phyloP scores from a whole-genome alignment of 2,329 filamentous ascomycete species.

The Chaetomiaceae sp. region DNA sequence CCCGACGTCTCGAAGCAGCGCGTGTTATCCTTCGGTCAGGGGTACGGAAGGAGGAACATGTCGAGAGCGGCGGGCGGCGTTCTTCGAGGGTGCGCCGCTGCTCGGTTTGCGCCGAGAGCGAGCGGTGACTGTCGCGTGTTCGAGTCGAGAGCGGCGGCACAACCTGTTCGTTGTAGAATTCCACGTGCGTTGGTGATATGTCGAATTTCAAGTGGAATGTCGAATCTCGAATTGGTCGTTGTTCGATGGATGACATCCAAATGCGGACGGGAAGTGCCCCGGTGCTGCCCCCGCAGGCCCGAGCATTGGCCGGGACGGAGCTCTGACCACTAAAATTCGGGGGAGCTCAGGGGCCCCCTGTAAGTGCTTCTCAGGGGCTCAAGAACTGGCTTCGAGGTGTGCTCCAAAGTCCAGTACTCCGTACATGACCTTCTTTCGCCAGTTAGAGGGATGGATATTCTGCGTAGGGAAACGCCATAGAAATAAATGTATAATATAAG shows the following conservation, averaged over 20 bases:
- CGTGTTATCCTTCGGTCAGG: slow-evolving; percentile 6
- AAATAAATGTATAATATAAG: no score
- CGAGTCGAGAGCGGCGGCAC: background rate
- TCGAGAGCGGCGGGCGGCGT: slow-evolving; percentile 16
- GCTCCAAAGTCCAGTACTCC: no score
- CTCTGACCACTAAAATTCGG: slow-evolving; percentile 15
- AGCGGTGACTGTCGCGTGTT: background rate
- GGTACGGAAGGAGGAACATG: slow-evolving; percentile 17
- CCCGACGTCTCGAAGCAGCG: slow-evolving; percentile 16
- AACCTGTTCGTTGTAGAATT: background rate
- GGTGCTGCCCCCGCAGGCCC: background rate
- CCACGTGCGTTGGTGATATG: background rate
- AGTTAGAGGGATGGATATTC: no score
- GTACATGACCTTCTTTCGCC: no score
- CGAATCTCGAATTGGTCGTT: background rate
- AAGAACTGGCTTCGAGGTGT: no score
- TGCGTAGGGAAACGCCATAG: no score
- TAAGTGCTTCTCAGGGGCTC: background rate
- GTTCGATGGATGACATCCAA: background rate
- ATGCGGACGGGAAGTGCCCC: background rate
- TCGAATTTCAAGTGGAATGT: background rate
- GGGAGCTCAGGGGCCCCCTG: slow-evolving; percentile 6
- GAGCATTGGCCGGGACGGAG: slow-evolving; percentile 10
- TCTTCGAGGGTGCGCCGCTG: slow-evolving; percentile 8
- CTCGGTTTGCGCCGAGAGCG: slow-evolving; percentile 3